Evolutionary conservation across 2,329 filamentous ascomycete species (phyloP), one percentile per base, ranked within the genome.

Genomic region (Monosporascus sp.): DNA sequence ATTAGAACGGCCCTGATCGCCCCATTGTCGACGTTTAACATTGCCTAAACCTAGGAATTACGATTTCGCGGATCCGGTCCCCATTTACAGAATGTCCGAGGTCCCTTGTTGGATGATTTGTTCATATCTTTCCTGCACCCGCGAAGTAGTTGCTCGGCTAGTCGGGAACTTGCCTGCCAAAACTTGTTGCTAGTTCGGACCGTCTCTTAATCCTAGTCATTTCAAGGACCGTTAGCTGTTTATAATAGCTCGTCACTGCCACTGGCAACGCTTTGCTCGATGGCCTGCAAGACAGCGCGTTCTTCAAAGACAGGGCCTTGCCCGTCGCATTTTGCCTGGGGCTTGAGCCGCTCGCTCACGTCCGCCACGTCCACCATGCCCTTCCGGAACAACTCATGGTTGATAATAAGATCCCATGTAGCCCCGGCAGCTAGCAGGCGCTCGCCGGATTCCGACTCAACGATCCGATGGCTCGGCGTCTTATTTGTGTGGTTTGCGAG

Each of bases 301-400:
- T 96, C 92, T 56, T 88, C 86, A 63, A 96, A 96, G 41, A 94
- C 91, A 2, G 92, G 92, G 0, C 92, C 88, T 66, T 91, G 87
- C 2, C 91, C 92, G 71, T 97, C 89, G 68, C 91, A 96, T 64
- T 86, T 84, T 19, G 90, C 89, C 63, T 82, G 75, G 19, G 80
- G 77, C 74, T 90, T 92, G 51, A 97, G 75, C 14, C 85, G 78
- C 65, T 94, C 88, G 68, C 87, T 91, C 34, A 97, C 88, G 66
- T 88, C 82, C 38, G 80, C 86, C 14, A 97, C 84, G 69, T 97
- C 90, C 26, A 97, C 86, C 20, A 90, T 76, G 0, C 91, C 91
- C 47, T 82, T 80, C 68, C 85, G 83, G 68, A 88, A 95, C 8
- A 91, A 73, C 7, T 89, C 84, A 69, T 96, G 90, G 51, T 76